Percentiles rank a stretch among this genome's conserved stretches.
These are phyloP conservation scores for Citrus inodora DNA, from an alignment of 345 rosid species.

Conservation along the genomic window DNA sequence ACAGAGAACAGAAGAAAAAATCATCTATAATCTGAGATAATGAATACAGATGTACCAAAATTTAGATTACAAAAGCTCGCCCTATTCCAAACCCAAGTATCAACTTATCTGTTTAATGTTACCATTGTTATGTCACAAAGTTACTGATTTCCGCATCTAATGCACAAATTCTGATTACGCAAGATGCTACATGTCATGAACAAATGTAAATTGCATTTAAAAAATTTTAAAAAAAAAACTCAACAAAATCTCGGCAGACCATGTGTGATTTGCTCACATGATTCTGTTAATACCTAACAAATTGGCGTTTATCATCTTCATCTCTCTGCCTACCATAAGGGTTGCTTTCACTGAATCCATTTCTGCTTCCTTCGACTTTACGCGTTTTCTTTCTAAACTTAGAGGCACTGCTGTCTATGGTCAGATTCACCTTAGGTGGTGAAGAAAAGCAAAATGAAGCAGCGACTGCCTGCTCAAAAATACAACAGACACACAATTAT, in stretches of 20 bases:
- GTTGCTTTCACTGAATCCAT: constrained; percentile 63
- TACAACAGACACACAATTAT: constrained; percentile 2
- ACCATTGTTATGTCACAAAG: not conserved
- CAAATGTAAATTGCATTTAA: not conserved
- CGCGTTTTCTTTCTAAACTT: constrained; percentile 67
- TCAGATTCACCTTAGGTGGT: constrained; percentile 84
- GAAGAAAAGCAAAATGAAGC: constrained; percentile 84
- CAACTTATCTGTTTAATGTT: not conserved
- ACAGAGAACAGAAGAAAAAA: not conserved
- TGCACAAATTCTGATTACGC: not conserved
- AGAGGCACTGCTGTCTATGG: constrained; percentile 83
- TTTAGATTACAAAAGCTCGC: not conserved
- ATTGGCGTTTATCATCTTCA: constrained; percentile 43
- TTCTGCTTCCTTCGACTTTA: constrained; percentile 46
- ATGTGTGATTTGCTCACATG: not conserved
- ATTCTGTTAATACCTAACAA: constrained; percentile 54
- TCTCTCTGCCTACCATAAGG: constrained; percentile 68
- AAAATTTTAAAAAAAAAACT: not conserved
- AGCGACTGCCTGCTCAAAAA: constrained; percentile 71
- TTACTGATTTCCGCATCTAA: not conserved
- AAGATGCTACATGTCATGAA: not conserved
- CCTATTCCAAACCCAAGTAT: not conserved
- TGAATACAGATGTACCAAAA: not conserved
- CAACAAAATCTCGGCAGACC: constrained; percentile 23
- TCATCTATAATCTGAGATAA: not conserved